Conservation (phyloP, 2,329 filamentous ascomycete genomes). For the Xylaria sp. region DNA sequence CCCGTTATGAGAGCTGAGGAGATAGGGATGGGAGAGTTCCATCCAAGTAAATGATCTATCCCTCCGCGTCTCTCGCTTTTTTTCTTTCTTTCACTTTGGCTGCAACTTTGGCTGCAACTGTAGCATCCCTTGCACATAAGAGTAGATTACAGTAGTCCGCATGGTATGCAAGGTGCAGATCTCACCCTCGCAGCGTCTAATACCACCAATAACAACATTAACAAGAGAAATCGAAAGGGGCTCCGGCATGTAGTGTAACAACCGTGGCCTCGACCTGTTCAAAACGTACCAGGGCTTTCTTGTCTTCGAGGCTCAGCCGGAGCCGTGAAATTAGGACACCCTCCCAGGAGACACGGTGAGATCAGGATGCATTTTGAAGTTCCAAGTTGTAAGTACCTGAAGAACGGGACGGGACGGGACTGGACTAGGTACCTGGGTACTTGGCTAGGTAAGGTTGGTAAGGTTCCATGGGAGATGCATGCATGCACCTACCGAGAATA, state of each 20-base stretch:
- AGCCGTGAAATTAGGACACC: too few species aligned
- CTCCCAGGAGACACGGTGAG: too few species aligned
- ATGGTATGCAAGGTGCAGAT: constrained; percentile 18
- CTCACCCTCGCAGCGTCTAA: constrained; percentile 16
- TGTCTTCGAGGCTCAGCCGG: not conserved
- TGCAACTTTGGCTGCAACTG: not conserved
- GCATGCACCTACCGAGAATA: too few species aligned
- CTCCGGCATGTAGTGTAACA: constrained; percentile 5
- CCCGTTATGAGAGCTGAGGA: not conserved
- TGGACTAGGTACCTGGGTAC: too few species aligned
- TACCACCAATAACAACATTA: constrained; percentile 10
- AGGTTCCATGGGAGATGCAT: too few species aligned
- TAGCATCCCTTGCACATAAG: constrained; percentile 7
- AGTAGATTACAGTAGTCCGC: too few species aligned
- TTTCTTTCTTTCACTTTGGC: not conserved
- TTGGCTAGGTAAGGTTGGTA: too few species aligned
- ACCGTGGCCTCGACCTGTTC: not conserved
- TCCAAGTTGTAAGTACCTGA: too few species aligned
- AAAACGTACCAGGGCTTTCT: not conserved
- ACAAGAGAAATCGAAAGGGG: not conserved
- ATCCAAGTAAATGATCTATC: not conserved
- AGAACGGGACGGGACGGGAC: too few species aligned
- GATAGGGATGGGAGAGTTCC: not conserved
- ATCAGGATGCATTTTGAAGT: too few species aligned
- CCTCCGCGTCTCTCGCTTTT: not conserved